These are phyloP conservation scores for Candida neerlandica DNA, from an alignment of 1,139 yeast genomes.

Conservation along the genomic window DNA sequence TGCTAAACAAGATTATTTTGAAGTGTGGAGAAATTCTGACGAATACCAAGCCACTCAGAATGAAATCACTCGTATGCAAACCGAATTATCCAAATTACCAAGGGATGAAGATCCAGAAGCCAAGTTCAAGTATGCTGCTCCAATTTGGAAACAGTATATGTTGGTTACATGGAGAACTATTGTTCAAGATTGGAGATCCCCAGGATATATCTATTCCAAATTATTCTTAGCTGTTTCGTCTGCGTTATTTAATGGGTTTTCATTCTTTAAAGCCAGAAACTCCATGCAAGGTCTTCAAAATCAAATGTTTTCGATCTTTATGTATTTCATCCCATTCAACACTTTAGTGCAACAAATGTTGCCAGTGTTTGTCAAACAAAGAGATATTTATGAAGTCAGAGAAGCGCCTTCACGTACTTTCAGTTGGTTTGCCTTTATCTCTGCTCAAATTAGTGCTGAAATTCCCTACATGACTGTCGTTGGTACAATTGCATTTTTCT, in stretches of 20 bases:
- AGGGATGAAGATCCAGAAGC: slow-evolving; percentile 23
- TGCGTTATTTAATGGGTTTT: slow-evolving; percentile 50
- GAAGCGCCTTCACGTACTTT: slow-evolving; percentile 34
- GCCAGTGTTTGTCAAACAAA: slow-evolving; percentile 31
- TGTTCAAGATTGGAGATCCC: slow-evolving; percentile 46
- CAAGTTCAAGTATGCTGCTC: slow-evolving; percentile 26
- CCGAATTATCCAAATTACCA: slow-evolving; percentile 29
- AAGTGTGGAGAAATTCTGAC: slow-evolving; percentile 35
- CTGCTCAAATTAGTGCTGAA: slow-evolving; percentile 69
- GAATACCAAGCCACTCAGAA: slow-evolving; percentile 24
- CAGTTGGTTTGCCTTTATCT: slow-evolving; percentile 37
- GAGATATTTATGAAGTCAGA: slow-evolving; percentile 38
- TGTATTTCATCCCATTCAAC: slow-evolving; percentile 48
- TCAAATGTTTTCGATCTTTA: slow-evolving; percentile 56
- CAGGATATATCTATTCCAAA: slow-evolving; percentile 42
- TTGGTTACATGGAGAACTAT: slow-evolving; percentile 28
- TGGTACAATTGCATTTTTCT: slow-evolving; percentile 67
- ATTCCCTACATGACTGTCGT: slow-evolving; percentile 70
- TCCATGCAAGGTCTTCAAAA: slow-evolving; percentile 44
- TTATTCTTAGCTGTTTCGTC: slow-evolving; percentile 35
- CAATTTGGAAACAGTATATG: slow-evolving; percentile 24
- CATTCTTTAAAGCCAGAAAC: slow-evolving; percentile 35
- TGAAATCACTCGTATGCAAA: slow-evolving; percentile 33
- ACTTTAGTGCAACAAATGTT: slow-evolving; percentile 56
- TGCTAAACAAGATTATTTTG: slow-evolving; percentile 33